Evolutionary conservation across 1,284 basidiomycete species (phyloP).

Genomic region (Paramarasmius palmivorus): DNA sequence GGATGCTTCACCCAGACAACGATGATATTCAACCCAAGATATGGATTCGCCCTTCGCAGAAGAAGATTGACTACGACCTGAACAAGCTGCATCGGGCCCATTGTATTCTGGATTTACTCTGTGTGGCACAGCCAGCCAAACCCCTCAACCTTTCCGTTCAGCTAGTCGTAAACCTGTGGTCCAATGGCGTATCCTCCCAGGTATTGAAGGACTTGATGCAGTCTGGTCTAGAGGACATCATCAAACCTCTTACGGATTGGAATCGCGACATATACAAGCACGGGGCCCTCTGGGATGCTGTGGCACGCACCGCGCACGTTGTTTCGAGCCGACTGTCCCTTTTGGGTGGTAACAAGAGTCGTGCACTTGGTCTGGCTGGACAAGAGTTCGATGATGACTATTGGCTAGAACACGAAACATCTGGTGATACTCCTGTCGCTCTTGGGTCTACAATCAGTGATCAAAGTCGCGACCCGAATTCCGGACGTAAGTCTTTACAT

Average conservation of each 20-base stretch:
- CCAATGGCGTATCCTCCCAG: constrained; percentile 52
- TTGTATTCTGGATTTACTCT: constrained; percentile 55
- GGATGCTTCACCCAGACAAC: constrained; percentile 60
- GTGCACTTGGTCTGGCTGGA: constrained; percentile 53
- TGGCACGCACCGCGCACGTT: constrained; percentile 50
- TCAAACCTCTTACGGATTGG: constrained; percentile 57
- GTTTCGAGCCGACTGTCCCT: constrained; percentile 43
- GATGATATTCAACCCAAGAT: constrained; percentile 45
- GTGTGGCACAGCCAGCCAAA: constrained; percentile 36
- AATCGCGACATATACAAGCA: constrained; percentile 39
- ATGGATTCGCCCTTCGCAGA: constrained; percentile 70
- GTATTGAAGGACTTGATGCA: constrained; percentile 50
- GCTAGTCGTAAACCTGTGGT: constrained; percentile 60
- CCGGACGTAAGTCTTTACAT: constrained; percentile 32
- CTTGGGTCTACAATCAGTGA: too few species aligned
- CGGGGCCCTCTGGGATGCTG: constrained; percentile 47
- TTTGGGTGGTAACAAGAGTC: constrained; percentile 44
- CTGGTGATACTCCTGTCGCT: too few species aligned
- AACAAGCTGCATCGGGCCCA: constrained; percentile 43
- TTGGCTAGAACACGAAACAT: too few species aligned
- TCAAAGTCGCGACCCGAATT: constrained; percentile 35
- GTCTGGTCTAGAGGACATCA: constrained; percentile 46
- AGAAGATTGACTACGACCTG: constrained; percentile 60
- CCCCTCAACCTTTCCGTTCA: constrained; percentile 50
- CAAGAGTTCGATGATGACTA: constrained; percentile 23